These are phyloP conservation scores for Sordariomycetes sp. DNA, from an alignment of 2,329 filamentous ascomycete genomes.

Conservation along the genomic window DNA sequence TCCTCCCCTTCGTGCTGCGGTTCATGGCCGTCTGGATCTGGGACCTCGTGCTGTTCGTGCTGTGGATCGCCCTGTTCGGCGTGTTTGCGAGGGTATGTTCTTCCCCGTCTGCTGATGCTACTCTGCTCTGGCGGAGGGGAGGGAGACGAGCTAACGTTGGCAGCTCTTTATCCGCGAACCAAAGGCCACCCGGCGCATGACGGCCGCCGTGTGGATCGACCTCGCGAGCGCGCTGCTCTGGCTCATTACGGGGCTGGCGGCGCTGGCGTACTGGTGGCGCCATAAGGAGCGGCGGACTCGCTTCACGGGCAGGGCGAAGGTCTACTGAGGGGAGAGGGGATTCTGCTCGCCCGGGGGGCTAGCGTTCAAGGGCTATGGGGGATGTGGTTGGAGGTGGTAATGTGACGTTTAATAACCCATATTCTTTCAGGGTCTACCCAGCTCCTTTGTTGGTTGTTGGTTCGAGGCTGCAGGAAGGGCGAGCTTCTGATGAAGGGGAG, in stretches of 20 bases:
- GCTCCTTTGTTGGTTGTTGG: too few relatives aligned
- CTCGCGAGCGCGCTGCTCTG: slow-evolving; percentile 66
- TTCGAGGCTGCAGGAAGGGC: too few relatives aligned
- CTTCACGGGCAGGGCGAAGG: slow-evolving; percentile 49
- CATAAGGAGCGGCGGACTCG: slow-evolving; percentile 39
- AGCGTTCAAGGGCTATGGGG: background rate
- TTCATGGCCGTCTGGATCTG: slow-evolving; percentile 46
- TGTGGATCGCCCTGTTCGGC: slow-evolving; percentile 76
- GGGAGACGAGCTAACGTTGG: background rate
- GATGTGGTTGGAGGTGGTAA: background rate
- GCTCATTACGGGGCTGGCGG: slow-evolving; percentile 50
- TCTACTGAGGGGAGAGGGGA: slow-evolving; percentile 20
- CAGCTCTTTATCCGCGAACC: slow-evolving; percentile 63
- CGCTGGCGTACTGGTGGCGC: slow-evolving; percentile 47
- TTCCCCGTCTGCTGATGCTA: background rate
- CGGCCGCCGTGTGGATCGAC: slow-evolving; percentile 78
- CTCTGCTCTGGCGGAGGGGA: background rate
- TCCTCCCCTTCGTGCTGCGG: slow-evolving; percentile 49
- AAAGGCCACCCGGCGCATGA: slow-evolving; percentile 62
- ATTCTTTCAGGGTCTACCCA: too few relatives aligned
- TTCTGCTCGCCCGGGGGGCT: background rate
- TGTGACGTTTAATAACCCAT: background rate
- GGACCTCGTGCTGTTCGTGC: slow-evolving; percentile 61
- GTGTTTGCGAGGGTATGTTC: slow-evolving; percentile 59
- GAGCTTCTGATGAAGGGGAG: too few relatives aligned